A percentile compares a stretch with the other conserved stretches of the same genome.
Evolutionary conservation across 441 rosid genomes (phyloP).

Genomic region (Euphorbia celastroides): DNA sequence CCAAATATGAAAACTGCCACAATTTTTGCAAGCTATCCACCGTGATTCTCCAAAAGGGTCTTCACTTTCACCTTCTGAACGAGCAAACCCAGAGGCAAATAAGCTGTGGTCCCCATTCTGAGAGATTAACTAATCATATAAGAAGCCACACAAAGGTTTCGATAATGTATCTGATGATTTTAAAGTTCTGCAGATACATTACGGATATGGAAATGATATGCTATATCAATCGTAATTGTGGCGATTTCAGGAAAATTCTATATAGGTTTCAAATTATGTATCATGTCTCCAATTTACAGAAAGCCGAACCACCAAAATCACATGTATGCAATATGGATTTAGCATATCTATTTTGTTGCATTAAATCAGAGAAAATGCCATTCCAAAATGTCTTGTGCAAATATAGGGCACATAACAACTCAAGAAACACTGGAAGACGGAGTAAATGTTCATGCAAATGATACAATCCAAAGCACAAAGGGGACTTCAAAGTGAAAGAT

Average conservation of each 20-base stretch:
- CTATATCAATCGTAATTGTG: background rate
- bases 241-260: background rate
- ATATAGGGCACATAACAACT: too few relatives aligned
- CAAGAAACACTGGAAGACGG: too few relatives aligned
- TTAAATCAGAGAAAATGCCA: too few relatives aligned
- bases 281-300: background rate
- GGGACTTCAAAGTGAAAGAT: slow-evolving; percentile 5
- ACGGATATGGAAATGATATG: background rate
- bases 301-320: too few relatives aligned
- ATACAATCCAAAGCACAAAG: background rate
- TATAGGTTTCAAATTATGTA: background rate
- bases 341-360: too few relatives aligned
- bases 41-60: slow-evolving; percentile 71
- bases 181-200: background rate
- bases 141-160: too few relatives aligned
- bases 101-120: slow-evolving; percentile 56
- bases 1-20: slow-evolving; percentile 78
- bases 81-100: slow-evolving; percentile 58
- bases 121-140: slow-evolving; percentile 23
- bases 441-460: too few relatives aligned
- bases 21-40: slow-evolving; percentile 83
- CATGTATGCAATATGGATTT: too few relatives aligned
- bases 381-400: too few relatives aligned
- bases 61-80: slow-evolving; percentile 51
- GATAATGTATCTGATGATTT: too few relatives aligned